phyloP scores from a whole-genome alignment of 352 stramenopile species.

The Aphanomyces cochlioides region DNA sequence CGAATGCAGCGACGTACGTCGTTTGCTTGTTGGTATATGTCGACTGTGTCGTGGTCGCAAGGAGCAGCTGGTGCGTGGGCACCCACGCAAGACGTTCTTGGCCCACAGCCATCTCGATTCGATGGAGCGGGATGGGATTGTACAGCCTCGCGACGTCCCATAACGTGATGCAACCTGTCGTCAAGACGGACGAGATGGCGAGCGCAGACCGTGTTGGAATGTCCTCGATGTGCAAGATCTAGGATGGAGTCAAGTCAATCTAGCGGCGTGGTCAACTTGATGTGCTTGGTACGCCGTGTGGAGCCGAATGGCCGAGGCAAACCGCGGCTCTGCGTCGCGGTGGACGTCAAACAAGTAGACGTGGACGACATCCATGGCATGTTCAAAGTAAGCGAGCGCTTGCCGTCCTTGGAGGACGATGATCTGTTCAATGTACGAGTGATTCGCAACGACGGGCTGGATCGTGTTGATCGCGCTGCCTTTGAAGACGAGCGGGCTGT shows the following conservation, averaged over 20 bases:
- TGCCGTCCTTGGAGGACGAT: slow-evolving; percentile 45
- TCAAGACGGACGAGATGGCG: slow-evolving; percentile 49
- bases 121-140: slow-evolving; percentile 56
- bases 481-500: slow-evolving; percentile 19
- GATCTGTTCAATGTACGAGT: slow-evolving; percentile 52
- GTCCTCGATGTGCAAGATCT: slow-evolving; percentile 55
- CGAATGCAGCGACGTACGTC: slow-evolving; percentile 2
- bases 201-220: slow-evolving; percentile 43
- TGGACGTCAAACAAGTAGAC: slow-evolving; percentile 63
- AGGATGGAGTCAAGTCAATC: neutral
- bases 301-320: slow-evolving; percentile 59
- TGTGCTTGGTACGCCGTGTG: slow-evolving; percentile 78
- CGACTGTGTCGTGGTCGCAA: slow-evolving; percentile 30
- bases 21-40: neutral
- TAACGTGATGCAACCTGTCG: slow-evolving; percentile 50
- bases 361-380: slow-evolving; percentile 60
- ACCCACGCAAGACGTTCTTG: slow-evolving; percentile 63
- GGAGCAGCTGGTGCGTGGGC: slow-evolving; percentile 47
- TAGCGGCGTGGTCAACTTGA: slow-evolving; percentile 5
- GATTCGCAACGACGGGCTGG: slow-evolving; percentile 38
- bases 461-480: slow-evolving; percentile 31
- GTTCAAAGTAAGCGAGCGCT: slow-evolving; percentile 67
- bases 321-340: slow-evolving; percentile 51
- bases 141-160: slow-evolving; percentile 51
- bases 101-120: slow-evolving; percentile 48